phyloP scores from a whole-genome alignment of 2,329 filamentous ascomycete genomes.

The Penicillium paneum region DNA sequence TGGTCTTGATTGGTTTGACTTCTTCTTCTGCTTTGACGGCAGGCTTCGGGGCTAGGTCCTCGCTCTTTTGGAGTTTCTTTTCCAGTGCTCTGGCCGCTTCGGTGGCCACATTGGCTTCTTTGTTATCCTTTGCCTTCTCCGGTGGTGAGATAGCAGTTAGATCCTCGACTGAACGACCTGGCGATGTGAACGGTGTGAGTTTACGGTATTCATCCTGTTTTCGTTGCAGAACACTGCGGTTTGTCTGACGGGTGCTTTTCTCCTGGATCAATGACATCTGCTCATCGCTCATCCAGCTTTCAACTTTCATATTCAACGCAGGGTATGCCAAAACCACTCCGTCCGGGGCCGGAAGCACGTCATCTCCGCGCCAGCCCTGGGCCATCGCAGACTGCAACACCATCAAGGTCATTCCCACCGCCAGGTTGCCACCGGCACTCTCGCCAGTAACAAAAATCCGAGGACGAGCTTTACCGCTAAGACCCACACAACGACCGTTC shows the following conservation, averaged over 20 bases:
- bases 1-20: slow-evolving; percentile 63
- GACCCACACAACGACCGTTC: slow-evolving; percentile 70
- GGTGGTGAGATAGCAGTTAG: slow-evolving; percentile 20
- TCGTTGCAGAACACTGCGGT: slow-evolving; percentile 70
- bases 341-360: slow-evolving; percentile 67
- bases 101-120: slow-evolving; percentile 24
- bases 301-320: slow-evolving; percentile 91
- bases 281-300: slow-evolving; percentile 98
- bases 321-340: slow-evolving; percentile 87
- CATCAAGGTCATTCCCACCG: slow-evolving; percentile 80
- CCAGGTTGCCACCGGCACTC: slow-evolving; percentile 78
- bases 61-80: slow-evolving; percentile 29
- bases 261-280: slow-evolving; percentile 94
- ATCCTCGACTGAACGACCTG: slow-evolving; percentile 74
- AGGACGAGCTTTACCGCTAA: slow-evolving; percentile 64
- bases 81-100: slow-evolving; percentile 23
- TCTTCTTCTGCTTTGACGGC: slow-evolving; percentile 37
- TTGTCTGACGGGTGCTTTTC: slow-evolving; percentile 71
- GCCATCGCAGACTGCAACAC: slow-evolving; percentile 70
- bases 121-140: slow-evolving; percentile 12
- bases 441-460: slow-evolving; percentile 73
- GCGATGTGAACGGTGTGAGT: slow-evolving; percentile 69
- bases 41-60: slow-evolving; percentile 38
- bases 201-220: slow-evolving; percentile 89
- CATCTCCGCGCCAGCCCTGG: slow-evolving; percentile 55